Base-by-base conservation (phyloP, 768 basidiomycete genomes). In the Suillus plorans region DNA sequence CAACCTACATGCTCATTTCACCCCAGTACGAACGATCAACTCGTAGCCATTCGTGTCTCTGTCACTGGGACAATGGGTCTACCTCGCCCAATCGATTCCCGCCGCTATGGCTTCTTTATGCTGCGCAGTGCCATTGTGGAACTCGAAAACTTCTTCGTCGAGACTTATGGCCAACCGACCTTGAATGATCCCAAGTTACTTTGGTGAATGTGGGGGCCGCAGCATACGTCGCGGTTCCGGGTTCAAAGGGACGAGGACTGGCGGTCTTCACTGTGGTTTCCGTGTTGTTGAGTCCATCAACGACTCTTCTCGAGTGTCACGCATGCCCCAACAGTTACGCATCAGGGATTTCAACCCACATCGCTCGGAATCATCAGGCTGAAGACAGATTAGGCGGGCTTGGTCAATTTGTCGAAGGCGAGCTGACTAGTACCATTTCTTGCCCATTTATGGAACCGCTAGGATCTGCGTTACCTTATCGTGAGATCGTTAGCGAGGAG, bases 201-300 rank as follows among this genome's bases (percentile, higher is more conserved):
- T 53, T 53, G 52, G 52, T 53, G 16, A 18, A 53, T 2, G 18
- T 53, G 52, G 52, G 16, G 79, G 14, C 82, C 83, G 2, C 70
- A 72, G 41, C 80, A 76, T 67, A 85, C 85, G 10, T 80, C 85
- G 13, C 86, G 85, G 85, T 86, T 86, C 67, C 76, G 79, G 14
- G 9, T 31, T 62, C 68, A 85, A 84, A 84, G 83, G 85, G 10
- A 31, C 5, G 28, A 53, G 28, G 52, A 10, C 52, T 31, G 52
- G 52, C 18, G 9, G 18, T 31, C 28, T 20, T 82, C 84, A 22
- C 36, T 83, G 83, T 67, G 85, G 85, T 7, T 72, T 82, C 63
- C 75, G 84, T 28, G 82, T 84, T 7, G 79, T 82, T 10, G 18
- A 10, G 85, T 85, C 79, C 66, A 73, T 60, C 18, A 64, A 45